Evolutionary conservation across 495 filamentous ascomycete species (phyloP).

Genomic region (Aspergillus steynii): DNA sequence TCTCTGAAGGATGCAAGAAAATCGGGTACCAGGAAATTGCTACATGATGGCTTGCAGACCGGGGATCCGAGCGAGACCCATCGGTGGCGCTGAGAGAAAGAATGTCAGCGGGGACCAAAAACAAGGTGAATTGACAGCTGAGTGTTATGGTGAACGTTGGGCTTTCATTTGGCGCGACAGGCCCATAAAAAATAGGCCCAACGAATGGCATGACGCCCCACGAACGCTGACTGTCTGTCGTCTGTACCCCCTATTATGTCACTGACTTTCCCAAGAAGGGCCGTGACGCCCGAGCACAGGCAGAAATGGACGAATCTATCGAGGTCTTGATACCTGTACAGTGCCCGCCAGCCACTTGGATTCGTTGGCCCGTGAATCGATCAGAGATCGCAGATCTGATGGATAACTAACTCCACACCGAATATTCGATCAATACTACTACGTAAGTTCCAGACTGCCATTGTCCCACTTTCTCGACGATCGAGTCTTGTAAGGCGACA

Average conservation of each 20-base stretch:
- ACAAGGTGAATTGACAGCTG: background rate
- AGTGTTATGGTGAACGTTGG: background rate
- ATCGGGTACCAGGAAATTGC: background rate
- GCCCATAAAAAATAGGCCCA: background rate
- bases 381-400: conserved; percentile 14
- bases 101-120: background rate
- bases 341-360: background rate
- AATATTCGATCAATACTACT: conserved; percentile 16
- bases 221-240: no score
- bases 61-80: background rate
- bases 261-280: background rate
- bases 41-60: conserved; percentile 7
- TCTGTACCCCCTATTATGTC: no score
- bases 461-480: background rate
- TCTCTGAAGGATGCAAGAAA: background rate
- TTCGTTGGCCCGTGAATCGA: conserved; percentile 13
- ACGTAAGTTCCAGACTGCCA: conserved; percentile 1
- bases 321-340: conserved; percentile 5
- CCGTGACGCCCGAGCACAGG: conserved; percentile 13
- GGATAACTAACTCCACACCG: conserved; percentile 20
- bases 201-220: background rate
- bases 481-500: background rate
- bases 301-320: conserved; percentile 19
- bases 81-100: background rate
- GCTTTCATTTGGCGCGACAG: background rate